Evolutionary conservation across 1,284 basidiomycete genomes (phyloP).

Genomic region (Papiliotrema laurentii): DNA sequence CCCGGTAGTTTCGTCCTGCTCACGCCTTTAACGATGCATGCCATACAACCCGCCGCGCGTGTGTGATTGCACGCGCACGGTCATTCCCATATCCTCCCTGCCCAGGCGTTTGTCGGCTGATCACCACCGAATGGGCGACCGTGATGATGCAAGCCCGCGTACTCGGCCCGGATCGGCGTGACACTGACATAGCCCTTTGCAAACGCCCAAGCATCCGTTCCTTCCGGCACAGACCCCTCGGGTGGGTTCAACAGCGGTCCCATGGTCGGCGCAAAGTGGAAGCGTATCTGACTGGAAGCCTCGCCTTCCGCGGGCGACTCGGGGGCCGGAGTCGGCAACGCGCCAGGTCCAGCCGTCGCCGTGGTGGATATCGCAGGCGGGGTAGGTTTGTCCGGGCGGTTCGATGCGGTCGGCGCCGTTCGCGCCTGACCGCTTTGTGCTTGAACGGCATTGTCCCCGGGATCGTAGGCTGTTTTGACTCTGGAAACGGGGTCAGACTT

Average conservation of each 20-base stretch:
- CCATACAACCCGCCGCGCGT: background rate
- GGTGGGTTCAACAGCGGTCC: constrained; percentile 62
- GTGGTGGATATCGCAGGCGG: constrained; percentile 9
- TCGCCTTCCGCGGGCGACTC: constrained; percentile 3
- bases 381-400: constrained; percentile 10
- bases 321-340: constrained; percentile 22
- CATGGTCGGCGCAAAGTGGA: constrained; percentile 79
- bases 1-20: background rate
- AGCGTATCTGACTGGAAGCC: constrained; percentile 52
- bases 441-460: constrained; percentile 17
- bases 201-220: constrained; percentile 64
- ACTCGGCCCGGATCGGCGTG: constrained; percentile 32
- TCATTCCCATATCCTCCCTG: constrained; percentile 4
- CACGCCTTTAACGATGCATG: constrained; percentile 4
- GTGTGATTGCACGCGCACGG: background rate
- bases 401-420: constrained; percentile 5
- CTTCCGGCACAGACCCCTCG: constrained; percentile 59
- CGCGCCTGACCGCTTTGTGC: too few relatives aligned
- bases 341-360: constrained; percentile 27
- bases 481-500: background rate
- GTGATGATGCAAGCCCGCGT: constrained; percentile 6
- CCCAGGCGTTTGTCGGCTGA: background rate
- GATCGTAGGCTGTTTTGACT: constrained; percentile 10
- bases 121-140: constrained; percentile 5
- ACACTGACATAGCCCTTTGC: constrained; percentile 39